A percentile compares a stretch with the other conserved stretches of the same genome.
Evolutionary conservation across 768 basidiomycete species (phyloP).

Genomic region (Tulasnella sp.): DNA sequence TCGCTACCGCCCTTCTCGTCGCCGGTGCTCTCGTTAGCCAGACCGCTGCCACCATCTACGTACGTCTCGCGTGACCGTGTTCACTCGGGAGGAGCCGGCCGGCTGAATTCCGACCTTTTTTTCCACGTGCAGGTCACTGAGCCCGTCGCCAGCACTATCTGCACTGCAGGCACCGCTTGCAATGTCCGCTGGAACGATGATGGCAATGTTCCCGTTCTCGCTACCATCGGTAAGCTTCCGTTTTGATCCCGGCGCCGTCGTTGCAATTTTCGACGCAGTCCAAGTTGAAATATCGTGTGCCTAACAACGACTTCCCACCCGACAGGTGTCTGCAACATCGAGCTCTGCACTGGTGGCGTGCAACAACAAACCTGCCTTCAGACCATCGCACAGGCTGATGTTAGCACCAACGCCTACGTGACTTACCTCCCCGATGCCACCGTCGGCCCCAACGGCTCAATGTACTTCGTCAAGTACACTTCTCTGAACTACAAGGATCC

Average conservation of each 20-base stretch:
- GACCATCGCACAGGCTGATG: constrained; percentile 29
- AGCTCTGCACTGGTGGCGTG: constrained; percentile 11
- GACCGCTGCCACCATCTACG: constrained; percentile 20
- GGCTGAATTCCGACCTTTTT: not conserved
- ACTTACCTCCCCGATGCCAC: constrained; percentile 28
- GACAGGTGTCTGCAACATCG: constrained; percentile 16
- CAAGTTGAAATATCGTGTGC: not conserved
- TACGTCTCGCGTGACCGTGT: not conserved
- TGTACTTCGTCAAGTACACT: constrained; percentile 34
- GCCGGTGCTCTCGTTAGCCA: constrained; percentile 13
- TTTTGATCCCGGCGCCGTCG: not conserved
- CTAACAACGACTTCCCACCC: not conserved
- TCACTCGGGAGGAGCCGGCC: not conserved
- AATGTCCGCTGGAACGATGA: constrained; percentile 20
- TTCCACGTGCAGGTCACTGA: constrained; percentile 16
- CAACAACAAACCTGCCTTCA: constrained; percentile 30
- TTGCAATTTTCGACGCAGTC: not conserved
- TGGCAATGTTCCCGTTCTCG: constrained; percentile 17
- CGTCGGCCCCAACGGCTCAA: constrained; percentile 25
- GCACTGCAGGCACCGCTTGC: constrained; percentile 17
- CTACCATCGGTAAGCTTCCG: constrained; percentile 4
- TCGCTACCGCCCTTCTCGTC: not conserved
- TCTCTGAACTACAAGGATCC: constrained; percentile 28
- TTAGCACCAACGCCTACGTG: constrained; percentile 27
- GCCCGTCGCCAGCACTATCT: constrained; percentile 16